These are phyloP conservation scores for Silene noctiflora DNA, from an alignment of 179 eudicot genomes.

Conservation along the genomic window DNA sequence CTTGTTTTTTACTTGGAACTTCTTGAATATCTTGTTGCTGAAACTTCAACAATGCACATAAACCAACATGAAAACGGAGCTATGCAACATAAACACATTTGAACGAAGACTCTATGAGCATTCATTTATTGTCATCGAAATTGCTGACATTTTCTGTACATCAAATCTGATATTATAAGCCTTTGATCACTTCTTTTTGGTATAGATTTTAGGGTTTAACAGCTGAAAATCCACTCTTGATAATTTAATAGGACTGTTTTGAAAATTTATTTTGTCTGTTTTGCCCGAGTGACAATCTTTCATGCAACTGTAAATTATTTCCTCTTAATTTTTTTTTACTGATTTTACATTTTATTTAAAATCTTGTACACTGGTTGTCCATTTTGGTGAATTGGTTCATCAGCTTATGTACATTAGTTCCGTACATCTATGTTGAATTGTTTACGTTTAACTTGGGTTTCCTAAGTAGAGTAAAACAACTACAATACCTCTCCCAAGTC, in stretches of 20 bases:
- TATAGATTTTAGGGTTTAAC: slow-evolving; percentile 28
- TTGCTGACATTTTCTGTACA: slow-evolving; percentile 7
- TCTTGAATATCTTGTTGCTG: slow-evolving; percentile 1
- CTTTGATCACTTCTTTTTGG: not conserved
- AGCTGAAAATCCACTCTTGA: slow-evolving; percentile 15
- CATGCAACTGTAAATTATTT: slow-evolving; percentile 31
- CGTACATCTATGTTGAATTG: not conserved
- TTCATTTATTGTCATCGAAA: not conserved
- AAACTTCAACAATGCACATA: slow-evolving; percentile 20
- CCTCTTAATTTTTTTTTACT: not conserved
- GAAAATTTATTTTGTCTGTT: slow-evolving; percentile 3
- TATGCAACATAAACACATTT: slow-evolving; percentile 9
- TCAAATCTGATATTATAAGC: not conserved
- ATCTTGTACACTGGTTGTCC: not conserved
- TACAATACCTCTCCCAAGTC: too few species aligned
- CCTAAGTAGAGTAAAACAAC: too few species aligned
- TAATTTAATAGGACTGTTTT: slow-evolving; percentile 6
- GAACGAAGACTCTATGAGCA: slow-evolving; percentile 5
- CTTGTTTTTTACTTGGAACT: slow-evolving; percentile 15
- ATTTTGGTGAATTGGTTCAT: not conserved
- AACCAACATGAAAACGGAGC: slow-evolving; percentile 14
- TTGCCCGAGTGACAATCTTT: slow-evolving; percentile 11
- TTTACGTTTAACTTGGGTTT: not conserved
- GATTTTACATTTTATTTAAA: not conserved
- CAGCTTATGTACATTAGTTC: too few species aligned